A percentile compares a stretch with the other conserved stretches of the same genome.
phyloP scores from a whole-genome alignment of 23 red algal genomes.

The Cyanidiococcus yangmingshanensis region DNA sequence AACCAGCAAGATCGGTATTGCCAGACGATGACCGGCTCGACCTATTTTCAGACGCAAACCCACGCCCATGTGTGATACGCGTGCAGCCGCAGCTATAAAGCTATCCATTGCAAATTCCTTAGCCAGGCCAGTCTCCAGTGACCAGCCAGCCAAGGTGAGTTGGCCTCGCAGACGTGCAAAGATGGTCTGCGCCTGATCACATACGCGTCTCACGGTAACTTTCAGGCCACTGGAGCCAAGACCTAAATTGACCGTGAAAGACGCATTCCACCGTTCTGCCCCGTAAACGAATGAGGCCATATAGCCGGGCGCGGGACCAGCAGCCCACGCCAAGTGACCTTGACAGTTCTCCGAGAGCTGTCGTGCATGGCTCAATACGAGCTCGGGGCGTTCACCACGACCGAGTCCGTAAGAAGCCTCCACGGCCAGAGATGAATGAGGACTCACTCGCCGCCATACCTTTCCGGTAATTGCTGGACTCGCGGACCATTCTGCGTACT shows the following conservation, averaged over 20 bases:
- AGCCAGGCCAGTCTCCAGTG: slow-evolving; percentile 24
- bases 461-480: neutral
- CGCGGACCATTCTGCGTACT: neutral
- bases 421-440: neutral
- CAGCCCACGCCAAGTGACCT: neutral
- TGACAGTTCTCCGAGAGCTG: slow-evolving; percentile 9
- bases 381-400: neutral
- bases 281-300: slow-evolving; percentile 10
- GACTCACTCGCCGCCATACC: neutral
- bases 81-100: neutral
- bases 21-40: slow-evolving; percentile 19
- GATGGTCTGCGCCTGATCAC: neutral
- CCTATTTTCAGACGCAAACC: slow-evolving; percentile 12
- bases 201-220: neutral
- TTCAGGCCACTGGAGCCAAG: slow-evolving; percentile 10
- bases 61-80: slow-evolving; percentile 13
- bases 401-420: neutral
- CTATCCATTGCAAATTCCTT: slow-evolving; percentile 19
- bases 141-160: slow-evolving; percentile 13
- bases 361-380: slow-evolving; percentile 5
- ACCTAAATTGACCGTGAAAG: neutral
- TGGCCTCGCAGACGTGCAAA: slow-evolving; percentile 1
- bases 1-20: slow-evolving; percentile 17
- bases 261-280: neutral
- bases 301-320: slow-evolving; percentile 6